Percentiles rank a stretch among this genome's conserved stretches.
Conservation (phyloP, 2,329 filamentous ascomycete species). For the Ascosphaera apis region DNA sequence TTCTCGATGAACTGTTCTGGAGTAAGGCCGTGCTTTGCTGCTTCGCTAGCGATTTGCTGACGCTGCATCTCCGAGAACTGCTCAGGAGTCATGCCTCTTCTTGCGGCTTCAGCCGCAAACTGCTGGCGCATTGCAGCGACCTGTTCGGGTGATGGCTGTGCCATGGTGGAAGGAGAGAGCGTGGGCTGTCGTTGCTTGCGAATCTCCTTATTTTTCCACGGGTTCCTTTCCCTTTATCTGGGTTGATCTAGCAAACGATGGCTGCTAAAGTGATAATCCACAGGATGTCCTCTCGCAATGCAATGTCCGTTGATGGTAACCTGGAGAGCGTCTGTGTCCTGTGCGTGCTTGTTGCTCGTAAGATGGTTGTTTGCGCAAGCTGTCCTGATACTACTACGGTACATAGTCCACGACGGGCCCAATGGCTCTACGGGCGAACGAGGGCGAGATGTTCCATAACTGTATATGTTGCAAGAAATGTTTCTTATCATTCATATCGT, state of each 20-base stretch:
- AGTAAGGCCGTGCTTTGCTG: conserved; percentile 28
- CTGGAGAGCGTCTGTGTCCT: too few species aligned
- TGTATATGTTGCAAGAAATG: too few species aligned
- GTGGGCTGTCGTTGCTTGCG: neutral
- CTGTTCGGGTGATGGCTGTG: conserved; percentile 53
- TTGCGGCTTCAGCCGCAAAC: conserved; percentile 59
- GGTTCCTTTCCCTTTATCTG: neutral
- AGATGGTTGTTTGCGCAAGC: neutral
- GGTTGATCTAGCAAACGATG: neutral
- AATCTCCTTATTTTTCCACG: neutral
- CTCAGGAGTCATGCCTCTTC: conserved; percentile 61
- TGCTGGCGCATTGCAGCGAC: conserved; percentile 65
- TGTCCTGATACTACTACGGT: neutral
- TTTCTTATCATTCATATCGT: too few species aligned
- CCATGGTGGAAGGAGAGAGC: conserved; percentile 6
- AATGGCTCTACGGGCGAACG: neutral
- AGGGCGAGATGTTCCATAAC: too few species aligned
- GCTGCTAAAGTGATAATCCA: neutral
- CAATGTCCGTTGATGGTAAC: neutral
- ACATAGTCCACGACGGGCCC: neutral
- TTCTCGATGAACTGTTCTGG: conserved; percentile 26
- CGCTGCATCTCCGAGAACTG: conserved; percentile 49
- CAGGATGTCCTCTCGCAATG: neutral
- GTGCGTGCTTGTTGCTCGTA: neutral
- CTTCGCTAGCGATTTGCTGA: conserved; percentile 22